Percentiles rank a stretch among this genome's conserved stretches.
Evolutionary conservation across 2,329 filamentous ascomycete species (phyloP).

Genomic region (Colletotrichum gigasporum): DNA sequence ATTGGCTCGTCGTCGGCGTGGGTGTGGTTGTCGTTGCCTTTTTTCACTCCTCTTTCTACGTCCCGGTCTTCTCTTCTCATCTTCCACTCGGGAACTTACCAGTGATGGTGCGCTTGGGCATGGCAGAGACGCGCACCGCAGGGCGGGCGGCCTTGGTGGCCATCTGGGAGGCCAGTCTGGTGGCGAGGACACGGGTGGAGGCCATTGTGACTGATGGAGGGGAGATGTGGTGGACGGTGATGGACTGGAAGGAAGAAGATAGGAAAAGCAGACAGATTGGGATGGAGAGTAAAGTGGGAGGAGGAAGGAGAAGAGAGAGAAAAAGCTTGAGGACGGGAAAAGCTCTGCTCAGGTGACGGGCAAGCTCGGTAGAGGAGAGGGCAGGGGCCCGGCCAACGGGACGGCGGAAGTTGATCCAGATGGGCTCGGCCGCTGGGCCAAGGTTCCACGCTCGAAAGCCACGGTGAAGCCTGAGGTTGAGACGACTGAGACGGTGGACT

Average conservation of each 20-base stretch:
- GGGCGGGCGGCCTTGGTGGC: slow-evolving; percentile 80
- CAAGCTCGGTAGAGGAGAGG: slow-evolving; percentile 33
- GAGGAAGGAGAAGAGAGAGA: slow-evolving; percentile 53
- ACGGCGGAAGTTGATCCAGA: slow-evolving; percentile 34
- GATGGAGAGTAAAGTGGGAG: slow-evolving; percentile 38
- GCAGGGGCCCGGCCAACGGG: slow-evolving; percentile 33
- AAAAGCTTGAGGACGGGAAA: slow-evolving; percentile 42
- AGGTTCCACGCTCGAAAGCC: slow-evolving; percentile 24
- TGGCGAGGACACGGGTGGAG: slow-evolving; percentile 79
- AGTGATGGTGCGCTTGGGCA: slow-evolving; percentile 80
- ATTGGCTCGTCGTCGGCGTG: slow-evolving; percentile 40
- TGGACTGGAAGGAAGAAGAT: slow-evolving; percentile 34
- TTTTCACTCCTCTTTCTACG: slow-evolving; percentile 10
- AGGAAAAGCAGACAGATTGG: slow-evolving; percentile 33
- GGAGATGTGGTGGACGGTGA: slow-evolving; percentile 49
- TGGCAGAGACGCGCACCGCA: slow-evolving; percentile 72
- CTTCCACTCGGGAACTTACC: slow-evolving; percentile 61
- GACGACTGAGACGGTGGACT: neutral
- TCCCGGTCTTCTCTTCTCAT: neutral
- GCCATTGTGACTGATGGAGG: slow-evolving; percentile 77
- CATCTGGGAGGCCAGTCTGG: slow-evolving; percentile 81
- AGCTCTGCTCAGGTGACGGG: slow-evolving; percentile 36
- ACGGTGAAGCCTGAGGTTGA: slow-evolving; percentile 28
- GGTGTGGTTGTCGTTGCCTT: slow-evolving; percentile 7
- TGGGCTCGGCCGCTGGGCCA: slow-evolving; percentile 30